Evolutionary conservation across 1,284 basidiomycete species (phyloP).

Genomic region (Ustilago crameri): DNA sequence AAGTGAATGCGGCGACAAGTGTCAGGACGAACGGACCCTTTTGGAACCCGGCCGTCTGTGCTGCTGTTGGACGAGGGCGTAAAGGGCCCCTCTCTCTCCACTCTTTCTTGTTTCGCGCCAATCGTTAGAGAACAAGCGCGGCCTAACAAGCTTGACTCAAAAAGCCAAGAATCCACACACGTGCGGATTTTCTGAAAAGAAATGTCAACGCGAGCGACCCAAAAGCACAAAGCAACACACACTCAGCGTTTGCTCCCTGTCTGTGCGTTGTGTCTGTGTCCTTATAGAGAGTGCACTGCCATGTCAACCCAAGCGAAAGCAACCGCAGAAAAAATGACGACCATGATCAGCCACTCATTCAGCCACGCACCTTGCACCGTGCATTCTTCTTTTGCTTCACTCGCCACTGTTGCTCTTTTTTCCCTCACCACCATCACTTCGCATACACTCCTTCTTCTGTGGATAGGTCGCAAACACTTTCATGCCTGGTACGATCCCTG

Average conservation of each 20-base stretch:
- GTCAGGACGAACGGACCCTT: too few species aligned
- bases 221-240: too few species aligned
- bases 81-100: background rate
- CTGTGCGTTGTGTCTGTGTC: too few species aligned
- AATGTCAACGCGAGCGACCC: too few species aligned
- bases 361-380: background rate
- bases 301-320: too few species aligned
- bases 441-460: too few species aligned
- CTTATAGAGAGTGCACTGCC: too few species aligned
- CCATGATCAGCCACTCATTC: background rate
- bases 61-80: conserved; percentile 10
- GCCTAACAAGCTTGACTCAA: background rate
- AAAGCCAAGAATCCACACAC: conserved; percentile 1
- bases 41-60: background rate
- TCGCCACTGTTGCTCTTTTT: conserved; percentile 1
- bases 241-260: too few species aligned
- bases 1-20: too few species aligned
- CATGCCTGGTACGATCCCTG: conserved; percentile 51
- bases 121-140: background rate
- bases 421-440: conserved; percentile 10
- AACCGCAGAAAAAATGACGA: too few species aligned
- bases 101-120: too few species aligned
- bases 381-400: background rate
- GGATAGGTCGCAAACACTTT: background rate
- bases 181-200: background rate